Conservation (phyloP, 2,329 filamentous ascomycete species). For the Cladophialophora yegresii region DNA sequence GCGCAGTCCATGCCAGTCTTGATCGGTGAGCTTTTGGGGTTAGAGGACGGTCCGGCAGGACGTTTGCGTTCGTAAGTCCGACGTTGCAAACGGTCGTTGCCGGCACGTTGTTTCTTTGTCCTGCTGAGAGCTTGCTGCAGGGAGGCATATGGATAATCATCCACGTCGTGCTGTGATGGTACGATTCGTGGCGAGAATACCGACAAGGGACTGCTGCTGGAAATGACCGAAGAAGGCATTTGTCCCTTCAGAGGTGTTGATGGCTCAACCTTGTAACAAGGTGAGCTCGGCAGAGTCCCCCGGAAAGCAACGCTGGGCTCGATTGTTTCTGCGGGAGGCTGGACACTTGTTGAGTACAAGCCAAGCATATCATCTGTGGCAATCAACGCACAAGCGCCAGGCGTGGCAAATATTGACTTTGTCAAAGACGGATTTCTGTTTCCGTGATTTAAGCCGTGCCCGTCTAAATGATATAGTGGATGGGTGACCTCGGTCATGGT, state of each 20-base stretch:
- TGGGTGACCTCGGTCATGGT: constrained; percentile 9
- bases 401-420: constrained; percentile 30
- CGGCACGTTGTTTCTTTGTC: constrained; percentile 15
- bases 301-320: constrained; percentile 36
- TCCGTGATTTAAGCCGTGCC: constrained; percentile 9
- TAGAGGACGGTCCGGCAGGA: constrained; percentile 21
- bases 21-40: constrained; percentile 18
- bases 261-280: constrained; percentile 31
- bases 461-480: constrained; percentile 8
- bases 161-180: constrained; percentile 32
- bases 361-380: constrained; percentile 20
- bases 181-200: constrained; percentile 28
- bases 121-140: constrained; percentile 18
- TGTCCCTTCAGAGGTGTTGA: constrained; percentile 30
- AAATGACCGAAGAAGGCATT: constrained; percentile 23
- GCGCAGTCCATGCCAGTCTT: constrained; percentile 34
- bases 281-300: constrained; percentile 28
- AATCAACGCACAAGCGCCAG: constrained; percentile 3
- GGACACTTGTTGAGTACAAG: constrained; percentile 14
- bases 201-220: constrained; percentile 33
- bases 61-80: constrained; percentile 29
- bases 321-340: constrained; percentile 33
- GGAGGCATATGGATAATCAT: constrained; percentile 25
- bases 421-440: constrained; percentile 33
- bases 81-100: constrained; percentile 24